Evolutionary conservation across 176 grass and related monocot species (phyloP).

Genomic region (Carex pumila): DNA sequence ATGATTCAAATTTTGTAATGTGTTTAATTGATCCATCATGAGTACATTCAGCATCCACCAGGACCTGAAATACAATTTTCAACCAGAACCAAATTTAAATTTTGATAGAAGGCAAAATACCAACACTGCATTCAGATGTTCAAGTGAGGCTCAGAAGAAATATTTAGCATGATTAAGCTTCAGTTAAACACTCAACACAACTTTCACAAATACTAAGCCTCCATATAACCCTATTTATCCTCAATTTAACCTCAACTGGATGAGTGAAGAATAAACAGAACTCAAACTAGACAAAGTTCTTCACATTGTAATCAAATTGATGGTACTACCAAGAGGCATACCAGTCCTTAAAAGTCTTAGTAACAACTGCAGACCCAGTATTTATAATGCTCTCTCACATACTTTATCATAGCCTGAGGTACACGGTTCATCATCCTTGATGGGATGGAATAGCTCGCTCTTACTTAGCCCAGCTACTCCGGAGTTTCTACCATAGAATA

Average conservation of each 20-base stretch:
- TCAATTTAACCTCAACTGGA: neutral
- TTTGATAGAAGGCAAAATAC: neutral
- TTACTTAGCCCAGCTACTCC: conserved; percentile 68
- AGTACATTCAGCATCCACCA: conserved; percentile 96
- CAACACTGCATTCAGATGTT: neutral
- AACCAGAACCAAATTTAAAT: neutral
- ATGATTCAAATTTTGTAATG: conserved; percentile 87
- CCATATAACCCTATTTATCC: neutral
- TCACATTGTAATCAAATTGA: neutral
- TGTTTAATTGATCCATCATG: conserved; percentile 98
- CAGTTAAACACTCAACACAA: neutral
- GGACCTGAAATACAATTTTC: conserved; percentile 39
- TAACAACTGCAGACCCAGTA: neutral
- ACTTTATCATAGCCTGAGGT: conserved; percentile 89
- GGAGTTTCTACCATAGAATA: conserved; percentile 92
- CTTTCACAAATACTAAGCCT: neutral
- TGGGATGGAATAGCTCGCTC: conserved; percentile 34
- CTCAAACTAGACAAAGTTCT: neutral
- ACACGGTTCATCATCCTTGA: conserved; percentile 35
- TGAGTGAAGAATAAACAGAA: neutral
- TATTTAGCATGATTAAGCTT: neutral
- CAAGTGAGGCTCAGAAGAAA: neutral
- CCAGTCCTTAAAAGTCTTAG: neutral
- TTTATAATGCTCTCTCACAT: neutral
- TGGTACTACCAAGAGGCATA: neutral